Evolutionary conservation across 495 filamentous ascomycete genomes (phyloP).

Genomic region (Annulohypoxylon maeteangense): DNA sequence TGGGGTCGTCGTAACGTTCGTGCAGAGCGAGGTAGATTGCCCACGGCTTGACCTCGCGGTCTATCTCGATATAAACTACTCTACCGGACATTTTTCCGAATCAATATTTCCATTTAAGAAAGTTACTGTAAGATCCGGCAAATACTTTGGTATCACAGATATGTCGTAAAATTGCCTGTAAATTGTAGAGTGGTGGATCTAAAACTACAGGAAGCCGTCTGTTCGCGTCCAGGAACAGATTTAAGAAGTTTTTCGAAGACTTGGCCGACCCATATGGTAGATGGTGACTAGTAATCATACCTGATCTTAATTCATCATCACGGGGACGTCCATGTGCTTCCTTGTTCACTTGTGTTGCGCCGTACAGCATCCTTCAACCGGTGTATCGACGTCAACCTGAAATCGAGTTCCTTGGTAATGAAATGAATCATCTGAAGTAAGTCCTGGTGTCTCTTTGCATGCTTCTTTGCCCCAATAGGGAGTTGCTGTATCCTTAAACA

Average conservation of each 20-base stretch:
- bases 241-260: background rate
- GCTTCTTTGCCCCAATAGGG: too few species aligned
- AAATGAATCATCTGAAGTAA: background rate
- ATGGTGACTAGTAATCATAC: background rate
- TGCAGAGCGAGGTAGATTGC: slow-evolving; percentile 4
- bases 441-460: background rate
- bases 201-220: background rate
- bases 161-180: background rate
- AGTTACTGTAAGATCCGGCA: background rate
- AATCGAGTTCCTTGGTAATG: background rate
- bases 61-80: background rate
- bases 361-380: background rate
- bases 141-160: background rate
- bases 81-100: background rate
- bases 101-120: background rate
- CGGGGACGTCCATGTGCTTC: background rate
- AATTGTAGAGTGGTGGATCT: background rate
- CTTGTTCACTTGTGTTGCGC: background rate
- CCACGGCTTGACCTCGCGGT: background rate
- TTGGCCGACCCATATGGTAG: background rate
- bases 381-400: background rate
- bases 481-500: background rate
- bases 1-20: background rate
- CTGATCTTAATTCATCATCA: background rate
- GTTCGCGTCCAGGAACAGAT: background rate